phyloP scores from a whole-genome alignment of 345 rosid species.

The Populus nigra region DNA sequence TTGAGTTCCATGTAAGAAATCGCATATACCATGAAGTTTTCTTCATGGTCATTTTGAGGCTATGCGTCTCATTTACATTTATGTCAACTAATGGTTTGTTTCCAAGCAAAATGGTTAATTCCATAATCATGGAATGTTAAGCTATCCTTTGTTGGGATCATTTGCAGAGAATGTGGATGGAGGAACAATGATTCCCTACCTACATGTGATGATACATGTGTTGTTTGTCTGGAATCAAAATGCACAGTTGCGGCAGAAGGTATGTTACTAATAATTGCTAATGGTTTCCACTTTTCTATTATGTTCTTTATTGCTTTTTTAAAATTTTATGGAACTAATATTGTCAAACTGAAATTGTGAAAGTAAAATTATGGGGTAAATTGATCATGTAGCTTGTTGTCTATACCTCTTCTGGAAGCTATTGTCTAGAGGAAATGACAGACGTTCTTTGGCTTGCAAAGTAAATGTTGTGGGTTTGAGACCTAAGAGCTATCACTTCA shows the following conservation, averaged over 20 bases:
- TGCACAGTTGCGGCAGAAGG: slow-evolving; percentile 88
- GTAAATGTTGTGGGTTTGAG: neutral
- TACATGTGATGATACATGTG: slow-evolving; percentile 71
- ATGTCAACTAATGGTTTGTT: neutral
- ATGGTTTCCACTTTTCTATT: neutral
- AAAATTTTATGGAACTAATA: neutral
- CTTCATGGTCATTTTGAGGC: neutral
- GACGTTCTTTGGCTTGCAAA: neutral
- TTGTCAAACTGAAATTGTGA: neutral
- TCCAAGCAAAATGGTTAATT: neutral
- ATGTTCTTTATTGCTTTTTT: neutral
- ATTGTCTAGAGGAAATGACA: neutral
- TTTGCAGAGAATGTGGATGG: slow-evolving; percentile 92
- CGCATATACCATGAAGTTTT: neutral
- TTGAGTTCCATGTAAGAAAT: neutral
- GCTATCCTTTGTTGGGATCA: neutral
- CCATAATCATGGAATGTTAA: neutral
- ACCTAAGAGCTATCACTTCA: neutral
- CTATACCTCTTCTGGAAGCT: neutral
- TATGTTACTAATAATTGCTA: slow-evolving; percentile 14
- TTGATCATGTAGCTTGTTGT: neutral
- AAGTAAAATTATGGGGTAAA: neutral
- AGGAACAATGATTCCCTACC: slow-evolving; percentile 44
- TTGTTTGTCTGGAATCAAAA: slow-evolving; percentile 78
- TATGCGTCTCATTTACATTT: neutral